Evolutionary conservation across 495 filamentous ascomycete genomes (phyloP).

Genomic region (Neurospora pannonica): DNA sequence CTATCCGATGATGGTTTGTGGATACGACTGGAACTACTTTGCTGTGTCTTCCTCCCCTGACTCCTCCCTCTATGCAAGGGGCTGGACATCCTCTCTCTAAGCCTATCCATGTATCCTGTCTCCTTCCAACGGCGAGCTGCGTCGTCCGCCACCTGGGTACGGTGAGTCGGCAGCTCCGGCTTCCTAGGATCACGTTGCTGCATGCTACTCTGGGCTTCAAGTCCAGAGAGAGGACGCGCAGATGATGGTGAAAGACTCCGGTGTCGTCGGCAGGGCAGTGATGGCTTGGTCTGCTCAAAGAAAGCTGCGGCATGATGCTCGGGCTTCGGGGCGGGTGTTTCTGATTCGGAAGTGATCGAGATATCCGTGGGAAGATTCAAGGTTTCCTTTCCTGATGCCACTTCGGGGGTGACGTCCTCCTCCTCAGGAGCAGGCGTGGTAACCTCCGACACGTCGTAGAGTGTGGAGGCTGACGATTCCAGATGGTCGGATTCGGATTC

Average conservation of each 20-base stretch:
- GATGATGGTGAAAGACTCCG: slow-evolving; percentile 24
- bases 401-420: slow-evolving; percentile 2
- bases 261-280: slow-evolving; percentile 16
- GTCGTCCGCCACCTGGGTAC: background rate
- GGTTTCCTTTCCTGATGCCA: slow-evolving; percentile 5
- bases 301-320: slow-evolving; percentile 21
- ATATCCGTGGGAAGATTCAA: slow-evolving; percentile 5
- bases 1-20: slow-evolving; percentile 29
- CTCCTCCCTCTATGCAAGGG: slow-evolving; percentile 23
- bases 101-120: background rate
- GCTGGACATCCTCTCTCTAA: slow-evolving; percentile 18
- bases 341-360: slow-evolving; percentile 16
- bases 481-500: slow-evolving; percentile 31
- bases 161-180: slow-evolving; percentile 4
- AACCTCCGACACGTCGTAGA: slow-evolving; percentile 26
- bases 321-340: slow-evolving; percentile 31
- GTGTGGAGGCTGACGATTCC: slow-evolving; percentile 24
- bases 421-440: slow-evolving; percentile 13
- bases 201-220: slow-evolving; percentile 7
- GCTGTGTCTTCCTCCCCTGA: slow-evolving; percentile 16
- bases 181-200: slow-evolving; percentile 15
- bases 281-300: slow-evolving; percentile 19
- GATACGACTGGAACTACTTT: slow-evolving; percentile 21
- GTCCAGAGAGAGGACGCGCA: slow-evolving; percentile 12
- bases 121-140: background rate